Percentiles rank a stretch among this genome's conserved stretches.
Evolutionary conservation across 2,329 filamentous ascomycete species (phyloP).

Genomic region (Epicoccum nigrum): DNA sequence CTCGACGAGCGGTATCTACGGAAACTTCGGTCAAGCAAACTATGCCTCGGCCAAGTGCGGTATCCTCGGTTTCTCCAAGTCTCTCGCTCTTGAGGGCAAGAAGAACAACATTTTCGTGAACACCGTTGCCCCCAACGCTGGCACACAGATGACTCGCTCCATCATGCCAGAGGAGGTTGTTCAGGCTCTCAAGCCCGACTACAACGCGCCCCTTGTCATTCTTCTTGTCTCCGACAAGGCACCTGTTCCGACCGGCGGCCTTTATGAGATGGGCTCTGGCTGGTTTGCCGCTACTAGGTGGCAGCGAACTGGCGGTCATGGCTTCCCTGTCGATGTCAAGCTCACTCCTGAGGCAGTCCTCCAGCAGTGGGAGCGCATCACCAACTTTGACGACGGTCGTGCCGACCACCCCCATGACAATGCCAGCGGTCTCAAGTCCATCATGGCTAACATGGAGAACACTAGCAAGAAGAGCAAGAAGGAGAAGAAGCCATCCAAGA

Average conservation of each 20-base stretch:
- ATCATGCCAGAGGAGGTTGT: constrained; percentile 97
- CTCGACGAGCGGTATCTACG: constrained; percentile 96
- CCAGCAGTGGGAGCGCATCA: constrained; percentile 68
- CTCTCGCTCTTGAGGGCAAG: constrained; percentile 87
- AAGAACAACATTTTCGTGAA: constrained; percentile 99
- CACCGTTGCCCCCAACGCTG: constrained; percentile 96
- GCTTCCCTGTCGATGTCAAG: constrained; percentile 85
- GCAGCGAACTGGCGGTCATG: constrained; percentile 88
- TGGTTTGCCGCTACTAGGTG: constrained; percentile 93
- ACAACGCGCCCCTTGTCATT: constrained; percentile 91
- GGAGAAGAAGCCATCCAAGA: constrained; percentile 55
- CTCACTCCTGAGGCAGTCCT: constrained; percentile 80
- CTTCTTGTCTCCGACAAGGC: constrained; percentile 86
- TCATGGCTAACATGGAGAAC: constrained; percentile 87
- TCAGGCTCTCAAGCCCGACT: constrained; percentile 98
- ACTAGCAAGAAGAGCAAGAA: constrained; percentile 56
- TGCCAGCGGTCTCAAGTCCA: constrained; percentile 77
- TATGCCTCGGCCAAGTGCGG: constrained; percentile 76
- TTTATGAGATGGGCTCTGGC: constrained; percentile 94
- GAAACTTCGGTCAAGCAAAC: constrained; percentile 98
- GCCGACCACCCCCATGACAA: constrained; percentile 84
- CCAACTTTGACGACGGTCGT: constrained; percentile 85
- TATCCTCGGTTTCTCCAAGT: constrained; percentile 93
- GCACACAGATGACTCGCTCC: constrained; percentile 91
- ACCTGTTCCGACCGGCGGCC: constrained; percentile 81